Percentiles rank a stretch among this genome's conserved stretches.
phyloP scores from a whole-genome alignment of 495 filamentous ascomycete species.

The Polyplosphaeria fusca region DNA sequence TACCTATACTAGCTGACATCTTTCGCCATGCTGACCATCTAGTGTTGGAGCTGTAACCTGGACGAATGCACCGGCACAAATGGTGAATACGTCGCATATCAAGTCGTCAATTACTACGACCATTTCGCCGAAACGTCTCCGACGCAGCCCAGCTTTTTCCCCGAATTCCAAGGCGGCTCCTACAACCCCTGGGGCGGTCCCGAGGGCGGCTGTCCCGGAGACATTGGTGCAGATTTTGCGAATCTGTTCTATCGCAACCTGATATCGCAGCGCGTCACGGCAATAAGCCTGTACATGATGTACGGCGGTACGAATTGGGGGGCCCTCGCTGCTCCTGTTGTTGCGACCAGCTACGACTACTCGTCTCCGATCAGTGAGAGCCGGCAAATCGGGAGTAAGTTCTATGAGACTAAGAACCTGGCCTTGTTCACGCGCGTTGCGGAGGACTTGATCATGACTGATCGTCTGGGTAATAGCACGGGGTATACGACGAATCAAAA shows the following conservation, averaged over 20 bases:
- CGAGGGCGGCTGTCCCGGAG: conserved; percentile 48
- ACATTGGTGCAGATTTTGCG: conserved; percentile 51
- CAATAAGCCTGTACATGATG: conserved; percentile 50
- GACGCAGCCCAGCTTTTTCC: conserved; percentile 56
- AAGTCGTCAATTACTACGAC: conserved; percentile 47
- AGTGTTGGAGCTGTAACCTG: conserved; percentile 60
- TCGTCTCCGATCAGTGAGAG: conserved; percentile 58
- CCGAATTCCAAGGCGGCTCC: conserved; percentile 63
- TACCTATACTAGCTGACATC: no score
- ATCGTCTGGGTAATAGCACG: conserved; percentile 58
- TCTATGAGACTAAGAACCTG: conserved; percentile 59
- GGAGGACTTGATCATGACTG: conserved; percentile 51
- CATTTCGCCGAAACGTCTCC: conserved; percentile 49
- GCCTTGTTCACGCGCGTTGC: conserved; percentile 55
- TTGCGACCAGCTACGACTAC: conserved; percentile 58
- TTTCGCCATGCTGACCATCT: no score
- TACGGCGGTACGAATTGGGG: conserved; percentile 62
- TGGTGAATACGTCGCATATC: conserved; percentile 53
- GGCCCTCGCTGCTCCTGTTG: conserved; percentile 36
- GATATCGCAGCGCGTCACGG: conserved; percentile 47
- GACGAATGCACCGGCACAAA: conserved; percentile 54
- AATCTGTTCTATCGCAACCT: conserved; percentile 59
- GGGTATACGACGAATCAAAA: conserved; percentile 50
- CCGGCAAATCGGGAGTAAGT: conserved; percentile 56
- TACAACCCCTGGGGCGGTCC: conserved; percentile 62